Evolutionary conservation across 1,284 basidiomycete genomes (phyloP).

Genomic region (Earliella scabrosa): DNA sequence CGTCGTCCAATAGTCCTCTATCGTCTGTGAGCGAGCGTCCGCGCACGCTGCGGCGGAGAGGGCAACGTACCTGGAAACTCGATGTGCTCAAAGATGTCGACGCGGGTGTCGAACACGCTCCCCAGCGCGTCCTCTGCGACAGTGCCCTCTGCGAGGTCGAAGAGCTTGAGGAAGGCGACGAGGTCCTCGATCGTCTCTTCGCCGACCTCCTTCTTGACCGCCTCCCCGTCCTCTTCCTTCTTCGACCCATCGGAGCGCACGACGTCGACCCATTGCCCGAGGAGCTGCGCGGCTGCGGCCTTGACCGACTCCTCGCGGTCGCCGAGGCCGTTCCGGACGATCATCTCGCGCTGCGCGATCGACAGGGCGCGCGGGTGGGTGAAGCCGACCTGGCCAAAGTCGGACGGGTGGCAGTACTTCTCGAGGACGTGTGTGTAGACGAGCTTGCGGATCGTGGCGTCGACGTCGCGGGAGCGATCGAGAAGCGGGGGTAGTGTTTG

Average conservation of each 20-base stretch:
- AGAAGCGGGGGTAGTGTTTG: constrained; percentile 74
- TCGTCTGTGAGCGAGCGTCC: neutral
- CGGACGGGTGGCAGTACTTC: constrained; percentile 27
- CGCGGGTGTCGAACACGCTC: constrained; percentile 63
- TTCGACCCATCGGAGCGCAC: constrained; percentile 39
- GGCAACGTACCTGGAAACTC: constrained; percentile 69
- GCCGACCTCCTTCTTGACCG: constrained; percentile 16
- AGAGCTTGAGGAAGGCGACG: constrained; percentile 61
- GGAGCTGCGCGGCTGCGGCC: constrained; percentile 77
- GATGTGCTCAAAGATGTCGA: constrained; percentile 66
- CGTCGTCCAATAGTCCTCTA: constrained; percentile 78
- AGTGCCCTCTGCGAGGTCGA: constrained; percentile 64
- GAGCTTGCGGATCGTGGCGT: constrained; percentile 81
- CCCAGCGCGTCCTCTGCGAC: constrained; percentile 72
- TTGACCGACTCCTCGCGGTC: constrained; percentile 88
- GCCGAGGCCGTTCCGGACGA: constrained; percentile 83
- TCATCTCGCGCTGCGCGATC: constrained; percentile 78
- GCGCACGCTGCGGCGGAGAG: neutral
- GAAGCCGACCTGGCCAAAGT: constrained; percentile 45
- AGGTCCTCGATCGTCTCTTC: constrained; percentile 37
- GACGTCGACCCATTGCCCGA: constrained; percentile 80
- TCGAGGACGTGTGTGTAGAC: constrained; percentile 77
- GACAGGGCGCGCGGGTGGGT: constrained; percentile 73
- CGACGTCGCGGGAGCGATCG: constrained; percentile 84
- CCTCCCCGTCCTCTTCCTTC: constrained; percentile 51